phyloP scores from a whole-genome alignment of 495 filamentous ascomycete species.

The Neurospora sp. region DNA sequence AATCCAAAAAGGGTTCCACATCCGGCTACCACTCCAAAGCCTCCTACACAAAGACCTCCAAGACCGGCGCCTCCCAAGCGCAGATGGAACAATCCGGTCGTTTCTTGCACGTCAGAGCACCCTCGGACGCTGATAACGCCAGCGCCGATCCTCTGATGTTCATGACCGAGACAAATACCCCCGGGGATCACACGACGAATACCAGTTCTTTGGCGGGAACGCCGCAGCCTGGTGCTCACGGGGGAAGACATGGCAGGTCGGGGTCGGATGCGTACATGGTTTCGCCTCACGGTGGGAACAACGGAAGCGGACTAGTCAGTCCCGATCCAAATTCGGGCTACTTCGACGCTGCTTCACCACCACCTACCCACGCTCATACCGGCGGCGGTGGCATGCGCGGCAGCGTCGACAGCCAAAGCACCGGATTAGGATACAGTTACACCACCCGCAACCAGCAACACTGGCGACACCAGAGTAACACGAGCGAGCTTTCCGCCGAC shows the following conservation, averaged over 20 bases:
- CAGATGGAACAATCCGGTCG: constrained; percentile 17
- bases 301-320: constrained; percentile 18
- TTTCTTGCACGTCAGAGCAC: constrained; percentile 10
- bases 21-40: constrained; percentile 12
- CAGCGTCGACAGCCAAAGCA: constrained; percentile 23
- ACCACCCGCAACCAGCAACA: constrained; percentile 12
- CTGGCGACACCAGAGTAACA: constrained; percentile 26
- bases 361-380: not conserved
- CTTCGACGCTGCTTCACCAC: constrained; percentile 14
- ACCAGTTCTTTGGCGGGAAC: constrained; percentile 4
- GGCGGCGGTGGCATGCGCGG: constrained; percentile 9
- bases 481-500: constrained; percentile 29
- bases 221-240: constrained; percentile 3
- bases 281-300: constrained; percentile 10
- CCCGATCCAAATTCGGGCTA: constrained; percentile 21
- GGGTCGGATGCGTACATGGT: constrained; percentile 11
- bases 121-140: constrained; percentile 11
- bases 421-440: constrained; percentile 7
- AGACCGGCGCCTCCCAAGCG: constrained; percentile 4
- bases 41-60: not conserved
- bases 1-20: constrained; percentile 23
- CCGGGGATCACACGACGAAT: not conserved
- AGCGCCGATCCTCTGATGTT: constrained; percentile 19
- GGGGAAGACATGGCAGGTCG: constrained; percentile 10
- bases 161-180: not conserved